Evolutionary conservation across 139 green algal species (phyloP), one percentile per base, ranked within the genome.

Genomic region (Chlorella sp.): DNA sequence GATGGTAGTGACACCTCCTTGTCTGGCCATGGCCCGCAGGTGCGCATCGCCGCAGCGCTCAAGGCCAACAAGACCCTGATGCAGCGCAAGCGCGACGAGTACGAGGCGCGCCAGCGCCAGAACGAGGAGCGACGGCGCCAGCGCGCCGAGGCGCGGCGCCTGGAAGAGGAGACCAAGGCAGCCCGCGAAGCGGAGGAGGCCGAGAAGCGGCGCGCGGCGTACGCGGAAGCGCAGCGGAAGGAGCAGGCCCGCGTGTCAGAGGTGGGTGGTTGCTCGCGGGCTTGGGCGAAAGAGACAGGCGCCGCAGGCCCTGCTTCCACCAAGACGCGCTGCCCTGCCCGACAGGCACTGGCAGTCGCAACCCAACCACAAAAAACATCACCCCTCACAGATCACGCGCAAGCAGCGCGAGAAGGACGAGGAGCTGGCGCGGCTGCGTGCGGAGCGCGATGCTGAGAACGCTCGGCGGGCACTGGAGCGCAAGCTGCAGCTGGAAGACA

Each of bases 321-420:
- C n/a, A n/a, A n/a, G n/a, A n/a, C n/a, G n/a, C n/a, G n/a, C n/a
- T n/a, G n/a, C n/a, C n/a, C n/a, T n/a, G n/a, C n/a, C n/a, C n/a
- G n/a, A n/a, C n/a, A n/a, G n/a, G n/a, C n/a, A n/a, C n/a, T n/a
- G n/a, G n/a, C n/a, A n/a, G n/a, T n/a, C n/a, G n/a, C n/a, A n/a
- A n/a, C n/a, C n/a, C n/a, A n/a, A 36, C 8, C 31, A 33, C 19
- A n/a, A 19, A 62, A 21, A 12, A 46, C 41, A 2, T 36, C 35
- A 50, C 21, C 6, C 55, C 43, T 33, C 6, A 46, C 74, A 85
- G 79, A 53, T 50, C 33, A 85, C 93, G 67, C 83, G 84, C 70
- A 61, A 78, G 17, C 66, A 80, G 29, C 68, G 82, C 35, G 79
- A 86, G 48, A 96, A 96, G 84, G 88, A 95, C n/a, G 63, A 86